A percentile compares a stretch with the other conserved stretches of the same genome.
Evolutionary conservation across 2,329 filamentous ascomycete species (phyloP).

Genomic region (Diaporthe humulicola): DNA sequence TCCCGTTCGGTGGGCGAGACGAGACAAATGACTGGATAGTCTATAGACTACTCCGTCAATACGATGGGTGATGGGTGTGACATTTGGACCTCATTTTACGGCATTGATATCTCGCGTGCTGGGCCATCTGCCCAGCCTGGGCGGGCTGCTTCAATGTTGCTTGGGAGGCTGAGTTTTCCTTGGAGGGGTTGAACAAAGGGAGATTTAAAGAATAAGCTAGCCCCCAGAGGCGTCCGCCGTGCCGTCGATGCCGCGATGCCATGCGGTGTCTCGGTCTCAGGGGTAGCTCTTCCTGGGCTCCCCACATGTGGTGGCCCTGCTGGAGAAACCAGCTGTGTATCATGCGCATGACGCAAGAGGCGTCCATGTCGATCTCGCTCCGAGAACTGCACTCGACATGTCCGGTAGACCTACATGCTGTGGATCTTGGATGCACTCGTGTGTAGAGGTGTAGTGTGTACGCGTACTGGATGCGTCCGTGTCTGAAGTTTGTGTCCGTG

Average conservation of each 20-base stretch:
- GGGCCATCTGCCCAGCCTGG: not conserved
- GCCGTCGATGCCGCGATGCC: not conserved
- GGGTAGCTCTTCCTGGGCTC: not conserved
- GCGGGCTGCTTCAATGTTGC: not conserved
- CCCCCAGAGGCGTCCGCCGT: not conserved
- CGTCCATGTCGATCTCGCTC: not conserved
- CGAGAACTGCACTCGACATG: not conserved
- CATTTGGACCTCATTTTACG: not conserved
- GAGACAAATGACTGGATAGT: not conserved
- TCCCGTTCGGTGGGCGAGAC: not conserved
- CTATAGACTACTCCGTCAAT: not conserved
- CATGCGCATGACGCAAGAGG: slow-evolving; percentile 30
- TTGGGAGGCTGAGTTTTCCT: not conserved
- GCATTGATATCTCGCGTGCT: not conserved
- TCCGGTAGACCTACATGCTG: not conserved
- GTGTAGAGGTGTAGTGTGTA: too few relatives aligned
- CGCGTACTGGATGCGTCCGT: not conserved
- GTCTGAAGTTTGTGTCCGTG: slow-evolving; percentile 10
- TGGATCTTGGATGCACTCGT: not conserved
- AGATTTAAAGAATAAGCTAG: not conserved
- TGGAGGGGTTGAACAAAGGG: not conserved
- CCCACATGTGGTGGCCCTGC: slow-evolving; percentile 10
- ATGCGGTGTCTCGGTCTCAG: slow-evolving; percentile 8
- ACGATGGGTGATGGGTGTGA: not conserved
- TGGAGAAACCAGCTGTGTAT: slow-evolving; percentile 14